A percentile compares a stretch with the other conserved stretches of the same genome.
Conservation (phyloP, 768 basidiomycete species). For the Pleurotus ostreatus region DNA sequence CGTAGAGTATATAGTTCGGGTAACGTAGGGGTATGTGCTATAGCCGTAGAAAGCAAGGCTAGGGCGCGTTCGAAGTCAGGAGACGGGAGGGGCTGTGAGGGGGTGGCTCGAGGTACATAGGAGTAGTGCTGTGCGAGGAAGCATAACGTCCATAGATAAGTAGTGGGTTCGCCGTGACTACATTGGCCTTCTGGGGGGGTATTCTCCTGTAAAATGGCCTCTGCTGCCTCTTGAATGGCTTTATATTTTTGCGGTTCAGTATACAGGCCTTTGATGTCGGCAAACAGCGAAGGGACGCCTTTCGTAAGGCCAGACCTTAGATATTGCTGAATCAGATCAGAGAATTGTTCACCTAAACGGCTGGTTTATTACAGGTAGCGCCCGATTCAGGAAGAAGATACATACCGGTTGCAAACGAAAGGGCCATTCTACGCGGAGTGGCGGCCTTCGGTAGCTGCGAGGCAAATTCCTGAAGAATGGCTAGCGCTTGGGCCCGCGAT, state of each 20-base stretch:
- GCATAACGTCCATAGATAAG: conserved; percentile 92
- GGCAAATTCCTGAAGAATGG: conserved; percentile 56
- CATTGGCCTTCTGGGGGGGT: neutral
- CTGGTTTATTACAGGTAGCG: neutral
- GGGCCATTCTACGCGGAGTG: conserved; percentile 69
- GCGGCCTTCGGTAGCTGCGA: conserved; percentile 61
- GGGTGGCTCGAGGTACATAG: conserved; percentile 43
- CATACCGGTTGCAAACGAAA: conserved; percentile 54
- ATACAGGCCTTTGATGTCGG: conserved; percentile 88
- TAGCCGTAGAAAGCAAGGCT: conserved; percentile 56
- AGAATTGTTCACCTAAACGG: conserved; percentile 54
- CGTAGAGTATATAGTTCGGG: conserved; percentile 85
- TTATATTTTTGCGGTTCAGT: conserved; percentile 56
- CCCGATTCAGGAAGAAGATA: neutral
- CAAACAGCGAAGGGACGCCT: conserved; percentile 91
- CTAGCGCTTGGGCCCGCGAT: conserved; percentile 47
- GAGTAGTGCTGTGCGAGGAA: conserved; percentile 91
- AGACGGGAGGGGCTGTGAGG: neutral
- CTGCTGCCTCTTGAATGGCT: conserved; percentile 65
- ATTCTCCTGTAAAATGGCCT: conserved; percentile 35
- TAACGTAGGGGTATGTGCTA: conserved; percentile 87
- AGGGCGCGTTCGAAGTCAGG: conserved; percentile 42
- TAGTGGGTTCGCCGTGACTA: conserved; percentile 54
- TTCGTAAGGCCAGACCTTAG: conserved; percentile 66
- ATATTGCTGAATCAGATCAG: conserved; percentile 59